Percentiles rank a stretch among this genome's conserved stretches.
These are phyloP conservation scores for Pichia kudriavzevii DNA, from an alignment of 1,139 yeast species.

Conservation along the genomic window DNA sequence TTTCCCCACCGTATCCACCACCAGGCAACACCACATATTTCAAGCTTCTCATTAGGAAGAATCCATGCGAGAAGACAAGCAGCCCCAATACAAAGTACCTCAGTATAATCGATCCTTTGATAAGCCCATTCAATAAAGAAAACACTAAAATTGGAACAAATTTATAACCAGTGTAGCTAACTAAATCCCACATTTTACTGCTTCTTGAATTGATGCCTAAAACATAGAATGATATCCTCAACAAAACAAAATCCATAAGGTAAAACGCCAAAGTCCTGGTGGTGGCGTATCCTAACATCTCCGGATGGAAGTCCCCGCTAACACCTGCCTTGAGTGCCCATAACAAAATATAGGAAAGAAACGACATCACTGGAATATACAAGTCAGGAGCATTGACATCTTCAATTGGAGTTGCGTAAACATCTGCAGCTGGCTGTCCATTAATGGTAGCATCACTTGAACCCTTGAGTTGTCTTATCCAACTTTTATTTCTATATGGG, in stretches of 20 bases:
- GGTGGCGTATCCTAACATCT: conserved; percentile 82
- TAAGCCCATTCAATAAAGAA: conserved; percentile 38
- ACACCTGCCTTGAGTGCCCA: conserved; percentile 86
- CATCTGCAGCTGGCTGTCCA: conserved; percentile 31
- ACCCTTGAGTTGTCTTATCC: conserved; percentile 49
- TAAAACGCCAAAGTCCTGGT: conserved; percentile 84
- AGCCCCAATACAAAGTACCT: conserved; percentile 36
- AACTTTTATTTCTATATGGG: conserved; percentile 80
- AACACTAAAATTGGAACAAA: conserved; percentile 69
- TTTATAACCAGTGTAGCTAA: conserved; percentile 91
- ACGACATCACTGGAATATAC: conserved; percentile 91
- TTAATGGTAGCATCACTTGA: no score
- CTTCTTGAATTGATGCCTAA: conserved; percentile 50
- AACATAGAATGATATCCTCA: conserved; percentile 58
- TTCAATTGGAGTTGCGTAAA: conserved; percentile 64
- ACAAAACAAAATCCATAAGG: conserved; percentile 55
- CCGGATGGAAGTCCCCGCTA: conserved; percentile 88
- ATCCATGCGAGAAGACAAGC: conserved; percentile 50
- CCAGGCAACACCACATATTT: conserved; percentile 66
- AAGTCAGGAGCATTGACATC: conserved; percentile 95
- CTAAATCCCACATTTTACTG: conserved; percentile 54
- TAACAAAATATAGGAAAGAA: conserved; percentile 76
- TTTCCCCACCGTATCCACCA: conserved; percentile 37
- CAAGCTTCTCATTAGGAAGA: conserved; percentile 76
- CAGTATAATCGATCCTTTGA: conserved; percentile 32